These are phyloP conservation scores for Dillenia turbinata DNA, from an alignment of 164 flowering plant genomes.

Conservation along the genomic window DNA sequence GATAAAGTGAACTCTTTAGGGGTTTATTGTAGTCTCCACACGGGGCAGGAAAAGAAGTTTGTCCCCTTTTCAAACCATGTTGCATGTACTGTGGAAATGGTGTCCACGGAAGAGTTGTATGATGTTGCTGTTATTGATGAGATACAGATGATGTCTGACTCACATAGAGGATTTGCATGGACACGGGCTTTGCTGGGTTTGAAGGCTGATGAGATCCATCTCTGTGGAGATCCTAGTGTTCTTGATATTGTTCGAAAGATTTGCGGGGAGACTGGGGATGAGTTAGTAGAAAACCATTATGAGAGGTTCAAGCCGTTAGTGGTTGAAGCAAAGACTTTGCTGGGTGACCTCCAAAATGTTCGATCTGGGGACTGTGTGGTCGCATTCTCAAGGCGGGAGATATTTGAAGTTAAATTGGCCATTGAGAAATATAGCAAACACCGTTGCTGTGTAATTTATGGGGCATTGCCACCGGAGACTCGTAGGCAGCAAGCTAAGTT, in stretches of 20 bases:
- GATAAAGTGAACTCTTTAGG: conserved; percentile 81
- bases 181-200: conserved; percentile 86
- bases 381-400: conserved; percentile 94
- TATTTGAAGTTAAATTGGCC: conserved; percentile 88
- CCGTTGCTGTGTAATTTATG: conserved; percentile 91
- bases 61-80: conserved; percentile 80
- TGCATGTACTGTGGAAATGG: conserved; percentile 97
- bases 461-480: conserved; percentile 95
- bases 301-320: conserved; percentile 91
- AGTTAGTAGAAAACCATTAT: conserved; percentile 68
- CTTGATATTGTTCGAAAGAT: conserved; percentile 61
- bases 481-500: conserved; percentile 83
- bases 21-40: conserved; percentile 81
- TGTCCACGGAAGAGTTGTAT: conserved; percentile 65
- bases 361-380: conserved; percentile 90
- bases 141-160: conserved; percentile 92
- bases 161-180: conserved; percentile 87
- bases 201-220: conserved; percentile 92
- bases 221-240: conserved; percentile 97
- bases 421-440: conserved; percentile 84
- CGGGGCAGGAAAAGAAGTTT: conserved; percentile 83
- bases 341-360: conserved; percentile 72
- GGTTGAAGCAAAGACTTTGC: conserved; percentile 84
- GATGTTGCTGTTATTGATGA: conserved; percentile 96
- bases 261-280: conserved; percentile 83